Evolutionary conservation across 2,329 filamentous ascomycete species (phyloP).

Genomic region (Aspergillus sp.): DNA sequence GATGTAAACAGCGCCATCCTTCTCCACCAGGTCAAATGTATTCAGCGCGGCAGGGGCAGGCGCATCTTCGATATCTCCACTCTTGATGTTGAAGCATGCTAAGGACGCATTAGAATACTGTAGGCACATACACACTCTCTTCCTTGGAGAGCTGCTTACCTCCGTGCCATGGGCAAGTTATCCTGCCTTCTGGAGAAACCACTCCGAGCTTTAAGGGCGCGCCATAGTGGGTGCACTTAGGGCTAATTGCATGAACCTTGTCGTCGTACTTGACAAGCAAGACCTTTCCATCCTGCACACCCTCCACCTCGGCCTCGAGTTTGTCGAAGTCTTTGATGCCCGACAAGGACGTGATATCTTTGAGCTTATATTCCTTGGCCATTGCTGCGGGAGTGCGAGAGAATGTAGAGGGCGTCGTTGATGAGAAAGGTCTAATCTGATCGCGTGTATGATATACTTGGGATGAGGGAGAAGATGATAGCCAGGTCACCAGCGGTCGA

Average conservation of each 20-base stretch:
- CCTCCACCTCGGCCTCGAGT: conserved; percentile 87
- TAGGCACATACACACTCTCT: background rate
- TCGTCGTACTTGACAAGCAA: conserved; percentile 79
- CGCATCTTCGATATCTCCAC: conserved; percentile 93
- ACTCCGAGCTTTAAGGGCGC: conserved; percentile 87
- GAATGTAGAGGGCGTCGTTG: background rate
- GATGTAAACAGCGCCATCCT: conserved; percentile 82
- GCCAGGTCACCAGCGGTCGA: background rate
- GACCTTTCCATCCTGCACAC: conserved; percentile 82
- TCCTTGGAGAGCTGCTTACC: conserved; percentile 58
- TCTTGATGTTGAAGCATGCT: conserved; percentile 91
- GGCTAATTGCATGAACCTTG: conserved; percentile 76
- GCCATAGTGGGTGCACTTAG: conserved; percentile 89
- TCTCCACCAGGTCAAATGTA: conserved; percentile 79
- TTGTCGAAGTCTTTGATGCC: conserved; percentile 80
- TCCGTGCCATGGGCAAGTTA: conserved; percentile 97
- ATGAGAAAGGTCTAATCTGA: conserved; percentile 14
- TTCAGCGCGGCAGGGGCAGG: conserved; percentile 86
- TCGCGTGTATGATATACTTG: background rate
- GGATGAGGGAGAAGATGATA: conserved; percentile 6
- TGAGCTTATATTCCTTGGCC: conserved; percentile 61
- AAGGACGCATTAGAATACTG: background rate
- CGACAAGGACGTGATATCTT: conserved; percentile 70
- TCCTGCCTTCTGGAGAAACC: conserved; percentile 75
- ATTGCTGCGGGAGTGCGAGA: conserved; percentile 30